Evolutionary conservation across 2,329 filamentous ascomycete species (phyloP), one percentile per base, ranked within the genome.

Genomic region (Claviceps cyperi): DNA sequence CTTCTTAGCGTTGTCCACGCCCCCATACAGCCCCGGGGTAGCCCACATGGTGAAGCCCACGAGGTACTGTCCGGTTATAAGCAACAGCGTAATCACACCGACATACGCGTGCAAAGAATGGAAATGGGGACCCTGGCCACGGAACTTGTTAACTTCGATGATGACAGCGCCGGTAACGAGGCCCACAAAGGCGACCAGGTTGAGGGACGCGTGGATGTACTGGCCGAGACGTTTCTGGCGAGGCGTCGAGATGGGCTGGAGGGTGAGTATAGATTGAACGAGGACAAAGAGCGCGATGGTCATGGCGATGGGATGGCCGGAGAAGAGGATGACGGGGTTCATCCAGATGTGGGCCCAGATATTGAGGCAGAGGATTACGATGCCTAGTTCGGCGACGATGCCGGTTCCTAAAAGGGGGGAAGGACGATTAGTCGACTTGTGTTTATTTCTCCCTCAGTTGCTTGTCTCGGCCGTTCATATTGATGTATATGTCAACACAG

Each of bases 11-110:
- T 80, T 81, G 24, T 86, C 81, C 54, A 83, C 80, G 50, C 86
- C 81, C 5, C 90, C 90, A 59, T 91, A 94, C 1, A 94, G 59
- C 0, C 62, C 61, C 0, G 90, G 90, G 2, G 78, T 71, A 52
- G 80, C 87, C 72, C 84, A 96, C 69, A 92, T 86, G 35, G 86
- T 84, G 54, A 94, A 78, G 15, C 92, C 91, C 32, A 95, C 77
- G 1, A 83, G 47, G 43, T 86, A 83, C 69, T 97, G 92, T 1
- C 84, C 58, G 11, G 81, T 63, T 6, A 95, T 73, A 50, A 86
- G 56, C 50, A 83, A 73, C 56, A 86, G 84, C 3, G 86, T 86
- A 41, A 78, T 69, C 48, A 91, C 72, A n/a, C 91, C 92, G 8
- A 97, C 73, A 59, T 87, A 85, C 8, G 81, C 88, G 65, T 97